Evolutionary conservation across 257 asterid genomes (phyloP), one percentile per base, ranked within the genome.

Genomic region (Catharanthus roseus): DNA sequence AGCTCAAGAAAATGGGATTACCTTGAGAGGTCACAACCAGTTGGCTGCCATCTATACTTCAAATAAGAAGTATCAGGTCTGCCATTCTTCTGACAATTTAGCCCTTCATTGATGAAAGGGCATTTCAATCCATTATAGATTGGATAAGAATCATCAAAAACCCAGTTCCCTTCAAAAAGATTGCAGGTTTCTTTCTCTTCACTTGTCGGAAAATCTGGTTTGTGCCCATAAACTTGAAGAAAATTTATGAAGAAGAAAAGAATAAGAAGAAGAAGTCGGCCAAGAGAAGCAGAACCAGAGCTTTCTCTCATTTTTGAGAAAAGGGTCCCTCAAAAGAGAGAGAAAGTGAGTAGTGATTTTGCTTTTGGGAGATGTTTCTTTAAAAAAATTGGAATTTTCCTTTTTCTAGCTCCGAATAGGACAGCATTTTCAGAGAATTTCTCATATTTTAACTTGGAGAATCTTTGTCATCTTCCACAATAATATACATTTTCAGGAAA

Each of bases 81-180:
- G 82, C 88, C 92, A 71, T 82, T 80, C 56, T 81, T 85, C 76
- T 64, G 89, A 70, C 96, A 90, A 78, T 90, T 82, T 67, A 85
- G 81, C 6, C 75, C 92, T 10, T 72, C 36, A 69, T 74, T 73
- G 77, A 77, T 77, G 77, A 88, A 87, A 3, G 95, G 92, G 84
- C 96, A 88, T 19, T 76, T 60, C 11, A 77, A 61, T 21, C 88
- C 74, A 74, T 85, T 85, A 73, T 87, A 89, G 13, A 82, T 84
- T 16, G 86, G 88, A 62, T 80, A 81, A 31, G 84, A 79, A 44
- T 77, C 47, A 77, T 87, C 96, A 23, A 33, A 65, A 80, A 84
- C 74, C 95, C 96, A 89, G n/a, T 86, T 87, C 63, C 96, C 96
- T 28, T 76, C 26, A 58, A 78, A 89, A 2, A 86, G 36, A 77